Evolutionary conservation across 306 rosid genomes (phyloP), one percentile per base, ranked within the genome.

Genomic region (Acacia melanoxylon): DNA sequence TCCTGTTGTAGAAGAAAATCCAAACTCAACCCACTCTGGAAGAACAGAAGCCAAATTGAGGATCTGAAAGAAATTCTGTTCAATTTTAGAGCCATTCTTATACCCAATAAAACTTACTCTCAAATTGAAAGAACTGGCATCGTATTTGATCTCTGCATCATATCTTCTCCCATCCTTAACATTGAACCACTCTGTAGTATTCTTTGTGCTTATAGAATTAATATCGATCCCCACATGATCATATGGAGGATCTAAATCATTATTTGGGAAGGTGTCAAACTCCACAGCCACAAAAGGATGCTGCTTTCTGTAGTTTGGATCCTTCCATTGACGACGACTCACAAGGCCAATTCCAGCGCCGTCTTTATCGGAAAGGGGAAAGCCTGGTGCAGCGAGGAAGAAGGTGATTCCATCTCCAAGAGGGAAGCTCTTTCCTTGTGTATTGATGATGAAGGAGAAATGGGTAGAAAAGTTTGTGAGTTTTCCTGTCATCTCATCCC

Each of bases 211-310:
- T 2, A 86, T 2, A 31, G 81, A 8, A 4, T 68, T 74, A 10
- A 83, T 24, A 72, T 83, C 59, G 5, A 86, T 72, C n/a, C 86
- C 83, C 5, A 86, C 86, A 72, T 83, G 86, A 14, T 77, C 70
- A 22, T 49, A 46, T 6, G 1, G 6, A 24, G 88, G 82, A 77
- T 91, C 92, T 54, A 45, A 87, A 0, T 3, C 12, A 75, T 80
- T 80, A 0, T 0, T 29, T 19, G 29, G 29, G 29, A 35, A 65
- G 48, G 88, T 89, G 20, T 91, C 92, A 48, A 89, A 91, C 61
- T 91, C 94, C 20, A 87, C 83, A 0, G 88, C 94, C 10, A 89
- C 87, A 81, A 89, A 89, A 0, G 83, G 85, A 49, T 69, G 6
- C 1, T 75, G 75, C 1, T 68, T 49, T 16, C 82, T 4, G 72